A percentile compares a stretch with the other conserved stretches of the same genome.
phyloP scores from a whole-genome alignment of 176 grass and related monocot species.

The Puccinellia tenuiflora region DNA sequence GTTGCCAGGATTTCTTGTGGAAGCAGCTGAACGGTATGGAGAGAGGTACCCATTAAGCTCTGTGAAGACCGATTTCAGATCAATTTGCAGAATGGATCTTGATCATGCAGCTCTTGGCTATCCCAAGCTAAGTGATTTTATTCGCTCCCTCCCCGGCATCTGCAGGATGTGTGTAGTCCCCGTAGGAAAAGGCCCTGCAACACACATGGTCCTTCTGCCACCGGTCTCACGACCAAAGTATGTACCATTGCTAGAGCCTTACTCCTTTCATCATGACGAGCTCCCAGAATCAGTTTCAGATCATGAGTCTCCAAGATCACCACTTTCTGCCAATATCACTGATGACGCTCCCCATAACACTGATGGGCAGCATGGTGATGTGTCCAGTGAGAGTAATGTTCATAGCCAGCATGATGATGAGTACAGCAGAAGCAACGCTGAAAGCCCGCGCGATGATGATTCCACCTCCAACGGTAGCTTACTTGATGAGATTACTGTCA shows the following conservation, averaged over 20 bases:
- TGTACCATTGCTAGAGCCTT: constrained; percentile 44
- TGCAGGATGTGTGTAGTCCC: constrained; percentile 58
- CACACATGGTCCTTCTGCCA: constrained; percentile 59
- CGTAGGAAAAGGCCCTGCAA: constrained; percentile 47
- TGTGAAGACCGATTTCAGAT: constrained; percentile 56
- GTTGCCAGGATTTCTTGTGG: constrained; percentile 54
- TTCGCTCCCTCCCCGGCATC: constrained; percentile 55
- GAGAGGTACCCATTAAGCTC: constrained; percentile 56
- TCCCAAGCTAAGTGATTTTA: constrained; percentile 63
- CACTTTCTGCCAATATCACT: constrained; percentile 19
- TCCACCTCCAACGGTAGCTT: constrained; percentile 37
- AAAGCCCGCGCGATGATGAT: constrained; percentile 34
- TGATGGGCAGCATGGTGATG: constrained; percentile 36
- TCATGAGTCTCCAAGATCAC: constrained; percentile 38
- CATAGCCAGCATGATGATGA: constrained; percentile 31
- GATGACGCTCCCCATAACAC: constrained; percentile 9
- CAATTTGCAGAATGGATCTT: constrained; percentile 57
- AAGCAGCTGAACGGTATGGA: constrained; percentile 25
- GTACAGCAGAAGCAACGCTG: constrained; percentile 17
- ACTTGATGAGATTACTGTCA: constrained; percentile 27
- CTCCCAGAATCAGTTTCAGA: constrained; percentile 47
- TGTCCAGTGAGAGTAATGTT: constrained; percentile 34
- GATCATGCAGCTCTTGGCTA: constrained; percentile 52
- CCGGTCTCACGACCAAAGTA: constrained; percentile 34
- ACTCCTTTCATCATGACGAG: constrained; percentile 33